A percentile compares a stretch with the other conserved stretches of the same genome.
Evolutionary conservation across 1,284 basidiomycete species (phyloP).

Genomic region (Marasmius sp.): DNA sequence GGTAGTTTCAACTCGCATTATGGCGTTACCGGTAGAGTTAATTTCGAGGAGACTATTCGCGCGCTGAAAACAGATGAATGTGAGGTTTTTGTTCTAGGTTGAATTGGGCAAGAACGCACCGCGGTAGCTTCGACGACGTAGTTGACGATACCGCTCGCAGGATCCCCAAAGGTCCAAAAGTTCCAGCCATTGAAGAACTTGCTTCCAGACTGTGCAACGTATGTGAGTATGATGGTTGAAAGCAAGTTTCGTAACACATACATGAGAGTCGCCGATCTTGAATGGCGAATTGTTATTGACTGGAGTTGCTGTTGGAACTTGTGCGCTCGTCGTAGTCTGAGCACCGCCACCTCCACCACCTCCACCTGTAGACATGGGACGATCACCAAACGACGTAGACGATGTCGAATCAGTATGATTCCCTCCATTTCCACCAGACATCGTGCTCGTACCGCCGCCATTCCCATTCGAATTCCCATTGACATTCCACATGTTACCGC

Average conservation of each 20-base stretch:
- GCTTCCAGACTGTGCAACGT: constrained; percentile 46
- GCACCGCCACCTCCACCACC: background rate
- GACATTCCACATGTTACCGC: constrained; percentile 1
- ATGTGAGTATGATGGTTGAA: background rate
- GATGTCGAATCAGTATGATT: constrained; percentile 14
- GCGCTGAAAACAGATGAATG: constrained; percentile 33
- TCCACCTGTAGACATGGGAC: constrained; percentile 5
- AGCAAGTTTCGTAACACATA: constrained; percentile 5
- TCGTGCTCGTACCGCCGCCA: background rate
- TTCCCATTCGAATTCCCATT: constrained; percentile 6
- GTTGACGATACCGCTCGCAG: constrained; percentile 51
- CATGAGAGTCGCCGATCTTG: constrained; percentile 33
- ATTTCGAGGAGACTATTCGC: constrained; percentile 53
- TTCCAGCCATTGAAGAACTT: constrained; percentile 82
- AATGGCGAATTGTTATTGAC: constrained; percentile 26
- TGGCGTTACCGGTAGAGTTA: constrained; percentile 68
- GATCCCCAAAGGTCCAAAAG: constrained; percentile 73
- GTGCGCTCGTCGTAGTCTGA: constrained; percentile 12
- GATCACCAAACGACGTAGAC: constrained; percentile 6
- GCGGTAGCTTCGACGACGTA: constrained; percentile 59
- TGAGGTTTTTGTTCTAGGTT: background rate
- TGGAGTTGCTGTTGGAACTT: constrained; percentile 24
- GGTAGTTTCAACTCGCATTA: constrained; percentile 87
- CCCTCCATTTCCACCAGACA: constrained; percentile 8
- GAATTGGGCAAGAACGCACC: constrained; percentile 34